Evolutionary conservation across 257 asterid species (phyloP), one percentile per base, ranked within the genome.

Genomic region (Solanum microdontum): DNA sequence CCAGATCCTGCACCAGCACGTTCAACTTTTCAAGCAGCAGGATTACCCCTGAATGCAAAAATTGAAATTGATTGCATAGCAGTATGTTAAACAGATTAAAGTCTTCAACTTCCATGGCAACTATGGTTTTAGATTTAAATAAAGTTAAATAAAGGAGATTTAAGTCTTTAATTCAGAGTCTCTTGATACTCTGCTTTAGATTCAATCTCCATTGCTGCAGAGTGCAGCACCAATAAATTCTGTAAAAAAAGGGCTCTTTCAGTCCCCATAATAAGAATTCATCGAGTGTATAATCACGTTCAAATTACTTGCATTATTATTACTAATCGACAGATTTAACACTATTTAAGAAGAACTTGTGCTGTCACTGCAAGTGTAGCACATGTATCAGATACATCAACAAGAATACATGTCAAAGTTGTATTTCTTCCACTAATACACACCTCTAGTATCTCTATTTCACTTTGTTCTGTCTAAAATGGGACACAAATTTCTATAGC

Each of bases 61-160:
- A 90, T 95, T 69, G 99, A 96, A 88, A 92, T 96, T 9, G 98
- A 95, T 82, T 95, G 99, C 95, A 94, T 94, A 34, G 99, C 99
- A 12, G 86, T 92, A 77, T 85, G 92, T 72, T 88, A 87, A 74
- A 74, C 17, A 19, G 30, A 74, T 34, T 10, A 23, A 34, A 73
- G 28, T 21, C 51, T 74, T 73, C 77, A 73, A 2, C 48, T 74
- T 74, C 15, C 82, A 74, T 10, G 48, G 28, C 82, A 24, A 7
- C 7, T 9, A 34, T 34, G 28, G 0, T 8, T 73, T 33, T 73
- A 4, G 40, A 32, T 72, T 32, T 2, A 8, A 69, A 69, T 26
- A 26, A 28, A 28, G 55, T 36, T 15, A 7, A 51, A 51, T 2
- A 55, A 72, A 64, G 14, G 79, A 34, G 34, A 11, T 66, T 32